Base-by-base conservation (phyloP, 306 rosid species). In the Ochetophila trinervis region DNA sequence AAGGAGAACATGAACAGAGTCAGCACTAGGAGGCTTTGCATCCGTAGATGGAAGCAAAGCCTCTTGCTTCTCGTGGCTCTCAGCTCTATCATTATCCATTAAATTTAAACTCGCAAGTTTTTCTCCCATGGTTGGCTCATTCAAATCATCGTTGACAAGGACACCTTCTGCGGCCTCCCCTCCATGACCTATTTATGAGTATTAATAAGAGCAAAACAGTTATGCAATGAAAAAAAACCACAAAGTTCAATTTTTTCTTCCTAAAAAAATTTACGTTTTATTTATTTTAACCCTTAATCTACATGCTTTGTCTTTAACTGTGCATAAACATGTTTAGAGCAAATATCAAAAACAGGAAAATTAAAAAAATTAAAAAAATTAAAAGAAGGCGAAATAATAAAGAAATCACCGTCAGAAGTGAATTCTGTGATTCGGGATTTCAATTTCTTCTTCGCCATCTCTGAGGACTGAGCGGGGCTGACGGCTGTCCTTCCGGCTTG, bases 51-150 rank as follows among this genome's bases (percentile, higher is more conserved):
- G n/a, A n/a, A n/a, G n/a, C n/a, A n/a, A 73, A 62, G 80, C 45
- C 69, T 79, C 89, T 61, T 78, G 79, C 57, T 70, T 70, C 73
- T 71, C 57, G 12, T 68, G 68, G 55, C 65, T 68, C 42, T 35
- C 57, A 34, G 71, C 66, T 64, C 56, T 79, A 47, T 78, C 67
- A 51, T 74, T 76, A 14, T 78, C 85, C 36, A 69, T 50, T 60
- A 86, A 72, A 80, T 74, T 78, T 61, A 88, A 83, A 80, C 63
- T 73, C 7, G 84, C 88, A 68, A 86, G 96, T 71, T 81, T 91
- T 70, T 91, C 96, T 63, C 94, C 96, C 91, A 88, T 88, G 64
- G 91, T 88, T 57, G 88, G 96, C 58, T 88, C 93, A 49, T 61
- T 77, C 55, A 56, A 23, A 72, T 86, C 90, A 74, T 76, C 78